phyloP scores from a whole-genome alignment of 768 basidiomycete species.

The Russula foetens region DNA sequence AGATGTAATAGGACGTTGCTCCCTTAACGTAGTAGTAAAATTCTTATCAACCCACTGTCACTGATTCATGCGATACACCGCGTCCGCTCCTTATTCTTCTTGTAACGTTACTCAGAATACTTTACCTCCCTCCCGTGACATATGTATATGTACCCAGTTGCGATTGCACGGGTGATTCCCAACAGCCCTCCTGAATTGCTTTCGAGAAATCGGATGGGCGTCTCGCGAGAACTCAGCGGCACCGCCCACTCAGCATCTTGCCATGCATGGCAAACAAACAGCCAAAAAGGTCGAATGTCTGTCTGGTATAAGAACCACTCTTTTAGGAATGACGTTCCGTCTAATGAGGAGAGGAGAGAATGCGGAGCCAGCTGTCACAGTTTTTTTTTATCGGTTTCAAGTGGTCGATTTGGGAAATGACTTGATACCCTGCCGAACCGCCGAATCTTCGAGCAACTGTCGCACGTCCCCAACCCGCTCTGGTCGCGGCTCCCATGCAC shows the following conservation, averaged over 20 bases:
- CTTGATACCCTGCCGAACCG: constrained; percentile 29
- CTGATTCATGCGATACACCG: neutral
- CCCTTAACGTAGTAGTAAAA: neutral
- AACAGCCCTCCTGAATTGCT: neutral
- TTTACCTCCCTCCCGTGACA: neutral
- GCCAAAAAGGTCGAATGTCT: too few relatives aligned
- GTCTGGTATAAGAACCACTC: neutral
- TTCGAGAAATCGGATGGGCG: neutral
- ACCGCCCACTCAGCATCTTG: neutral
- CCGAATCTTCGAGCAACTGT: constrained; percentile 32
- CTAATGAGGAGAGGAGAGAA: neutral
- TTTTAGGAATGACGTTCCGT: neutral
- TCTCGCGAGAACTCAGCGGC: constrained; percentile 14
- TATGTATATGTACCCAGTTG: constrained; percentile 1
- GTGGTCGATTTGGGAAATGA: constrained; percentile 19
- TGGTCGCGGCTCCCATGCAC: constrained; percentile 30
- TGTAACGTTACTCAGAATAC: constrained; percentile 9
- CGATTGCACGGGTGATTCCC: neutral
- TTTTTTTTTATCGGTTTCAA: too few relatives aligned
- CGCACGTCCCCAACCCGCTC: constrained; percentile 33
- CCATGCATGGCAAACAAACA: too few relatives aligned
- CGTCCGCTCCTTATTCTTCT: constrained; percentile 4
- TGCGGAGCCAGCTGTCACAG: neutral
- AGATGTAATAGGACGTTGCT: neutral
- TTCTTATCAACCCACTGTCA: neutral